These are phyloP conservation scores for Spizellomyces sp. DNA, from an alignment of 192 early-diverging fungal genomes.

Conservation along the genomic window DNA sequence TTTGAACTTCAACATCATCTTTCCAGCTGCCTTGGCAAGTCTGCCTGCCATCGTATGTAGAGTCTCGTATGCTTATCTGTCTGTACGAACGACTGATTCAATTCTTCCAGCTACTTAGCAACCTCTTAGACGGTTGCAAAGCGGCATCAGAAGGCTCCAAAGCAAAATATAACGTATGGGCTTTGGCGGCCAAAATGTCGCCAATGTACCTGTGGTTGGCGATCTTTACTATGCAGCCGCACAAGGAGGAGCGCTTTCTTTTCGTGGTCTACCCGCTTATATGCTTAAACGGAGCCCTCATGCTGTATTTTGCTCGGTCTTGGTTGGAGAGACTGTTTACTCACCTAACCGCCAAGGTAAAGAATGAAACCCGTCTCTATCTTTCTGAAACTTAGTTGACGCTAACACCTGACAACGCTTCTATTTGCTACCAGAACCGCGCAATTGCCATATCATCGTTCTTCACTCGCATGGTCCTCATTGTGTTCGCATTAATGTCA, in stretches of 20 bases:
- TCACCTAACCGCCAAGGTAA: too few species aligned
- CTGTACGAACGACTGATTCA: too few species aligned
- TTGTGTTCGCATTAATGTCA: conserved; percentile 55
- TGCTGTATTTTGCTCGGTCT: conserved; percentile 37
- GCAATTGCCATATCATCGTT: too few species aligned
- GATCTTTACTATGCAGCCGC: conserved; percentile 85
- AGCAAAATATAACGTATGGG: too few species aligned
- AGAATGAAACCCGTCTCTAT: too few species aligned
- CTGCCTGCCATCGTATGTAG: conserved; percentile 60
- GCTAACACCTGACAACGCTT: too few species aligned
- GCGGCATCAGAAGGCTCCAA: too few species aligned
- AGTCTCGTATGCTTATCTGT: too few species aligned
- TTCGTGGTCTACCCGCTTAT: conserved; percentile 89
- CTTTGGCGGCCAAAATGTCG: conserved; percentile 30
- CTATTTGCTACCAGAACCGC: too few species aligned
- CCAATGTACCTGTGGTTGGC: conserved; percentile 77
- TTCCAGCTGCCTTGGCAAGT: conserved; percentile 69
- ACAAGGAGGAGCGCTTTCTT: conserved; percentile 97
- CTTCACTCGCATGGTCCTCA: background rate
- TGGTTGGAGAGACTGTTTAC: background rate
- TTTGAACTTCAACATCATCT: conserved; percentile 88
- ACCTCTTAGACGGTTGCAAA: background rate
- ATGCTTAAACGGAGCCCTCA: conserved; percentile 73
- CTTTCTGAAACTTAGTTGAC: too few species aligned
- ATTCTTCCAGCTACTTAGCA: too few species aligned